Evolutionary conservation across 2,329 filamentous ascomycete genomes (phyloP).

Genomic region (Aspergillus sp.): DNA sequence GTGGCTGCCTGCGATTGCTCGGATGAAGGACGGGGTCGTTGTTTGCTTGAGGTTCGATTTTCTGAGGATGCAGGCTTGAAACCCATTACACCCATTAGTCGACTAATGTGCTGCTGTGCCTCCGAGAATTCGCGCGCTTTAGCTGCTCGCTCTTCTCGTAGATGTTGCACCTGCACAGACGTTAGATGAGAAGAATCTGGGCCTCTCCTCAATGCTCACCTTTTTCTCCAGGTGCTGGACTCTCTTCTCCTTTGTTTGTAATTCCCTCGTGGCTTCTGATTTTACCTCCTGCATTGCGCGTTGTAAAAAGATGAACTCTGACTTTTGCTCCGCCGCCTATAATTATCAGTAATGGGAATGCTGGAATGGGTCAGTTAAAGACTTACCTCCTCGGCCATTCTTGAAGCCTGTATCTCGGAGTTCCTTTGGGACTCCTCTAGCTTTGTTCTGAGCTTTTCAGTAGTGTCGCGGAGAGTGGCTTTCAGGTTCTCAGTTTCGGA

Average conservation of each 20-base stretch:
- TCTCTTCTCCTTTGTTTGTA: conserved; percentile 31
- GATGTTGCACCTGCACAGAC: conserved; percentile 30
- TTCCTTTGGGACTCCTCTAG: conserved; percentile 23
- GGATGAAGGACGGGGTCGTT: conserved; percentile 17
- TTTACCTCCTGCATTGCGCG: conserved; percentile 25
- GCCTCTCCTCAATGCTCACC: conserved; percentile 18
- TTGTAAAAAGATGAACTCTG: conserved; percentile 28
- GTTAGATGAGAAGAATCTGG: background rate
- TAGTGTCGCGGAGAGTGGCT: conserved; percentile 20
- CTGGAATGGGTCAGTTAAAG: background rate
- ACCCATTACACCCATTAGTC: conserved; percentile 41
- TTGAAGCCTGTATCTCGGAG: conserved; percentile 21
- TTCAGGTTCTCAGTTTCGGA: conserved; percentile 22
- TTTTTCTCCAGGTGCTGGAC: conserved; percentile 36
- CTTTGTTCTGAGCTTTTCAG: conserved; percentile 21
- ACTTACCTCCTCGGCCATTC: background rate
- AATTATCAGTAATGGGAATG: background rate
- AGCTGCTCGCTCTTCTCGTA: conserved; percentile 35
- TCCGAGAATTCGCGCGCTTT: conserved; percentile 42
- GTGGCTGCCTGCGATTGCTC: conserved; percentile 11
- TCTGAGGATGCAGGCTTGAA: conserved; percentile 27
- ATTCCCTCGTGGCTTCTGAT: conserved; percentile 25
- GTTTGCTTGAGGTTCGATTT: conserved; percentile 17
- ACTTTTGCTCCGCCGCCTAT: conserved; percentile 25
- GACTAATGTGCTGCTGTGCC: conserved; percentile 40